These are phyloP conservation scores for Hansenula anomala DNA, from an alignment of 1,139 yeast species.

Conservation along the genomic window DNA sequence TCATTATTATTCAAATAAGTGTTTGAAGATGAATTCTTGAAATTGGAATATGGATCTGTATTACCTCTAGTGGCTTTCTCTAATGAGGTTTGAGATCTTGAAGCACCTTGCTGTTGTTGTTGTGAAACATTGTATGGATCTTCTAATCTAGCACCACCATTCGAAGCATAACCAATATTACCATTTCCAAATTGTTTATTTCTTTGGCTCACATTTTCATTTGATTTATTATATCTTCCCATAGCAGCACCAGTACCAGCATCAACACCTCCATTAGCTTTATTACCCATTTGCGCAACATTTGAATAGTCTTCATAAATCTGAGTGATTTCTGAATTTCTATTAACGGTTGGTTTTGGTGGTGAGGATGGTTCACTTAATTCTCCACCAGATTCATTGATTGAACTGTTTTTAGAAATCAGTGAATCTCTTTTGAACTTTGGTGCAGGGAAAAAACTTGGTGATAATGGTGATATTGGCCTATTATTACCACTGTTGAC, in stretches of 20 bases:
- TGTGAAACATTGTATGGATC: too few species aligned
- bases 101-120: too few species aligned
- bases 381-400: constrained; percentile 11
- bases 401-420: constrained; percentile 17
- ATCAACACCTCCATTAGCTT: too few species aligned
- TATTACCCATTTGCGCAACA: constrained; percentile 11
- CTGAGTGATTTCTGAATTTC: constrained; percentile 23
- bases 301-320: constrained; percentile 23
- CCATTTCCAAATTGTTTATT: background rate
- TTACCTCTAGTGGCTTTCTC: background rate
- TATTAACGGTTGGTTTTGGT: constrained; percentile 12
- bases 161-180: background rate
- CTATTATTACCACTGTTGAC: constrained; percentile 19
- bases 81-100: background rate
- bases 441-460: constrained; percentile 22
- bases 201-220: constrained; percentile 4
- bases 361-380: constrained; percentile 10
- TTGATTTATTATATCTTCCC: constrained; percentile 1
- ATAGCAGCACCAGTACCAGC: background rate
- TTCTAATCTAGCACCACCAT: constrained; percentile 1
- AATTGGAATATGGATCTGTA: constrained; percentile 6
- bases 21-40: constrained; percentile 3
- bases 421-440: constrained; percentile 18
- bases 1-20: constrained; percentile 2
- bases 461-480: constrained; percentile 25